Evolutionary conservation across 768 basidiomycete species (phyloP), one percentile per base, ranked within the genome.

Genomic region (Rhodocollybia butyracea): DNA sequence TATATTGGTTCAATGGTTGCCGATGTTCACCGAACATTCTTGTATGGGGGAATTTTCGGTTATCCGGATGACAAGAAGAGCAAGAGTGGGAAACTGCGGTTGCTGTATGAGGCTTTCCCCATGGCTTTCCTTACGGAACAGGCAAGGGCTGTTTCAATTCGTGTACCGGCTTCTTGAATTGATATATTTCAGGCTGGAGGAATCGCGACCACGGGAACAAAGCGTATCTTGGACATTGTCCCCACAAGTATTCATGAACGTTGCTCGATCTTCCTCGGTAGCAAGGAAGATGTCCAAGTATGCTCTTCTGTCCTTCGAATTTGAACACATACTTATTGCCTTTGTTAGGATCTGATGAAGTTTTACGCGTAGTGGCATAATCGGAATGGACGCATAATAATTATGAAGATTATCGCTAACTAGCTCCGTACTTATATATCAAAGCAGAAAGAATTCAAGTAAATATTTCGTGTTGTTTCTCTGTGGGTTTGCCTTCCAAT

Each of bases 1-100:
- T 87, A 99, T 73, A 97, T 98, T 68, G 97, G 97, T 26, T 95
- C 93, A 58, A 99, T 99, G 97, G 97, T 98, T 32, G 95, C 96
- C 50, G 96, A 99, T 71, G 96, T 98, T 24, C 94, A 97, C 73
- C 81, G 96, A 62, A 99, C 96, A 5, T 74, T 99, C 30, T 78
- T 99, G 3, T 99, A 99, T 66, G 97, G 97, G 22, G 97, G 97
- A 40, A 98, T 99, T 65, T 99, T 99, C 64, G 96, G 94, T 8
- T 99, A 99, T 70, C 97, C 97, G 7, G 86, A 87, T 65, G 97
- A 99, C 75, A 97, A 92, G 82, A 98, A 98, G 82, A 91, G 84
- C 73, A 97, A 96, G 80, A 87, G 73, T 55, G 96, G 97, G 45
- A 99, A 99, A 75, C 78, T 99, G 63, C 82, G 97, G 65, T 73